Evolutionary conservation across 1,139 yeast species (phyloP).

Genomic region (Chernovozyma aurita): DNA sequence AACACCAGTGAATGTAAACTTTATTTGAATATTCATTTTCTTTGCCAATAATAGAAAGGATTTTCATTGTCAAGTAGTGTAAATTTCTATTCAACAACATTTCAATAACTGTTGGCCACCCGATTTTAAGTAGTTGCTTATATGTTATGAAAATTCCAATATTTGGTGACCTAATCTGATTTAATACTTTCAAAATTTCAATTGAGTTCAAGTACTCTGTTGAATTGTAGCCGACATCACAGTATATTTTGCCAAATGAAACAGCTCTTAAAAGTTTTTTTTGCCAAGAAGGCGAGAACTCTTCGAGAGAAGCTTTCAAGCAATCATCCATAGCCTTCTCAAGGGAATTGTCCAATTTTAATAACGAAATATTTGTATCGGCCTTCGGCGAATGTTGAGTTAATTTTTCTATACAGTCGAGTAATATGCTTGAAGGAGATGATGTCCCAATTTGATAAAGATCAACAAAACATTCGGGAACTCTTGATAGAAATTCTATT

Average conservation of each 20-base stretch:
- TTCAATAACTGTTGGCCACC: conserved; percentile 52
- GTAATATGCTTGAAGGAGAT: conserved; percentile 73
- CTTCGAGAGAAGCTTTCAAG: conserved; percentile 71
- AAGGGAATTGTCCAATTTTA: conserved; percentile 52
- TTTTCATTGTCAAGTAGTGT: conserved; percentile 60
- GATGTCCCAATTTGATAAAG: conserved; percentile 81
- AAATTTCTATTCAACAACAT: conserved; percentile 57
- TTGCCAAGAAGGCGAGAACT: conserved; percentile 75
- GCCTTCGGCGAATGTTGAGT: conserved; percentile 75
- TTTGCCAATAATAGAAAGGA: conserved; percentile 46
- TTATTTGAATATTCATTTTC: conserved; percentile 44
- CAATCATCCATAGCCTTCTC: conserved; percentile 66
- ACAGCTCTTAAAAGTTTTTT: conserved; percentile 78
- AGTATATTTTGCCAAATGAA: conserved; percentile 76
- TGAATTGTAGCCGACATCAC: conserved; percentile 46
- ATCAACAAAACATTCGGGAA: conserved; percentile 52
- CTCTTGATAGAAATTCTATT: conserved; percentile 64
- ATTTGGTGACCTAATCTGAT: conserved; percentile 58
- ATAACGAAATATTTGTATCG: conserved; percentile 61
- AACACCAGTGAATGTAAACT: conserved; percentile 80
- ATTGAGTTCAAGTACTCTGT: conserved; percentile 60
- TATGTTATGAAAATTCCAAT: conserved; percentile 69
- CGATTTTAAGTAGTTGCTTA: conserved; percentile 44
- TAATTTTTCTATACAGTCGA: conserved; percentile 78
- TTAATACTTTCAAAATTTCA: conserved; percentile 61